A percentile compares a stretch with the other conserved stretches of the same genome.
phyloP scores from a whole-genome alignment of 345 rosid genomes.

The Gossypium turneri region DNA sequence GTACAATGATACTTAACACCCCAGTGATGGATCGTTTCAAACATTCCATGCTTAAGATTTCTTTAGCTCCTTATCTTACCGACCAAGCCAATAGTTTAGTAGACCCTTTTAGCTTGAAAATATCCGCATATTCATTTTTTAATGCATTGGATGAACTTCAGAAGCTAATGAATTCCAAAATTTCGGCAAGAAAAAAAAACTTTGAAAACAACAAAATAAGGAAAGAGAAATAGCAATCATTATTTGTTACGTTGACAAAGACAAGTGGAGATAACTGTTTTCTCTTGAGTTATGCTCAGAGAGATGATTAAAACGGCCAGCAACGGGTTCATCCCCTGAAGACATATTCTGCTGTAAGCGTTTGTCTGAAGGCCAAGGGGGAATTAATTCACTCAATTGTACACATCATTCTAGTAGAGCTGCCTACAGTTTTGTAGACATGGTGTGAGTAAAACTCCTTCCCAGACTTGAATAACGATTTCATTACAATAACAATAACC shows the following conservation, averaged over 20 bases:
- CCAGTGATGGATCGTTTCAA: background rate
- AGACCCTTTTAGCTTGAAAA: background rate
- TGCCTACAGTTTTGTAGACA: constrained; percentile 6
- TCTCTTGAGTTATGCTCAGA: background rate
- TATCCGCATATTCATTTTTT: too few relatives aligned
- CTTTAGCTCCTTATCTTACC: background rate
- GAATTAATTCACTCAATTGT: constrained; percentile 14
- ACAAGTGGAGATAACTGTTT: background rate
- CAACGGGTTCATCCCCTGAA: constrained; percentile 38
- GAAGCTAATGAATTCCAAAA: too few relatives aligned
- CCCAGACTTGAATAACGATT: too few relatives aligned
- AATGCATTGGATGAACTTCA: too few relatives aligned
- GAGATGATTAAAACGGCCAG: constrained; percentile 24
- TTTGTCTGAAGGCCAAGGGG: background rate
- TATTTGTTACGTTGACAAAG: background rate
- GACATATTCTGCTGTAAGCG: constrained; percentile 20
- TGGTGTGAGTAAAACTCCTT: background rate
- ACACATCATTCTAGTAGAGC: constrained; percentile 22
- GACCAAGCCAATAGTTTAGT: background rate
- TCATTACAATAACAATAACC: too few relatives aligned
- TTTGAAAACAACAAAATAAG: background rate
- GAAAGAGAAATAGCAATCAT: background rate
- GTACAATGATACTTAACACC: too few relatives aligned
- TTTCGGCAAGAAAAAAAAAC: too few relatives aligned
- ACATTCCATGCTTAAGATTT: background rate